Conservation (phyloP, 148 eudicot genomes). For the Vaccinium darrowii region DNA sequence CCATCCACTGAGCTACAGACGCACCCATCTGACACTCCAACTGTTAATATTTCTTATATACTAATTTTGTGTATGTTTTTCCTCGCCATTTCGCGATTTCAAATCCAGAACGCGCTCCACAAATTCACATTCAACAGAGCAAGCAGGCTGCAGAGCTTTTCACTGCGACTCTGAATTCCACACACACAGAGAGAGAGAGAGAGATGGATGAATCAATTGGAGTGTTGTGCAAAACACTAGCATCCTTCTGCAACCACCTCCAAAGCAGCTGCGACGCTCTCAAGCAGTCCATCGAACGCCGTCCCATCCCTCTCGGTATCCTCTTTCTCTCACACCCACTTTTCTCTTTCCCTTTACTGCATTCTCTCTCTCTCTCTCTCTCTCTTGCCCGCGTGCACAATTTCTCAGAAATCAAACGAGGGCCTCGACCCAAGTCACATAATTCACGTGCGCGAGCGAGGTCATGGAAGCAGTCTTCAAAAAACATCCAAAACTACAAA, state of each 20-base stretch:
- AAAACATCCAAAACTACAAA: too few species aligned
- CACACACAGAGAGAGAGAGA: background rate
- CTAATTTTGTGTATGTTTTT: too few species aligned
- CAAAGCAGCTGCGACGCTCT: slow-evolving; percentile 62
- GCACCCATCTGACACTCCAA: background rate
- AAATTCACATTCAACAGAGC: background rate
- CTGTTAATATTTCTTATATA: background rate
- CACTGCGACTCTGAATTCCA: background rate
- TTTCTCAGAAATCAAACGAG: too few species aligned
- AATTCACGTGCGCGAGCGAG: background rate
- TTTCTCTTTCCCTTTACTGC: too few species aligned
- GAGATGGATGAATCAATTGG: background rate
- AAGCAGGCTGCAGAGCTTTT: background rate
- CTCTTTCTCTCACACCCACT: background rate
- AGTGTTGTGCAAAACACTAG: slow-evolving; percentile 44
- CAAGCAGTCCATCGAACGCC: slow-evolving; percentile 75
- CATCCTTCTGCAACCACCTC: slow-evolving; percentile 70
- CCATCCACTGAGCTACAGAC: slow-evolving; percentile 49
- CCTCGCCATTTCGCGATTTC: background rate
- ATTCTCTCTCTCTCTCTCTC: background rate
- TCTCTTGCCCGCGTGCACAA: too few species aligned
- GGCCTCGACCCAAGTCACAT: too few species aligned
- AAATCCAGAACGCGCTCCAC: background rate
- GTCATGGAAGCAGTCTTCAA: too few species aligned
- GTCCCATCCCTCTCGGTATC: slow-evolving; percentile 77